A percentile compares a stretch with the other conserved stretches of the same genome.
phyloP scores from a whole-genome alignment of 192 early-diverging fungal genomes.

The Linnemannia schmuckeri region DNA sequence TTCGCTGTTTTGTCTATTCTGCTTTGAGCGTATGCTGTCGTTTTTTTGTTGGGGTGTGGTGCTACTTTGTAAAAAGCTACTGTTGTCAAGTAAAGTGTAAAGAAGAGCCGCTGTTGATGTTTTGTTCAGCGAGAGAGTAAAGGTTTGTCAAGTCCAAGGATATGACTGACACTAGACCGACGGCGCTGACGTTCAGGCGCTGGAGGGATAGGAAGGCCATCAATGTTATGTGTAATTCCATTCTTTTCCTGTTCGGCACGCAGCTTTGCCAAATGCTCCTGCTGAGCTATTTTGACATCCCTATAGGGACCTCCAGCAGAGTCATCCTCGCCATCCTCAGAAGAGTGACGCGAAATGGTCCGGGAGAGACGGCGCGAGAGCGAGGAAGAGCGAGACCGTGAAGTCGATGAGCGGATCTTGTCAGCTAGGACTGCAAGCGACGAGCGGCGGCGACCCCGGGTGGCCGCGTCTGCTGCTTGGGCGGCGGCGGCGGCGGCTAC shows the following conservation, averaged over 20 bases:
- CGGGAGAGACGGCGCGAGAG: slow-evolving; percentile 20
- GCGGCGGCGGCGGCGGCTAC: slow-evolving; percentile 15
- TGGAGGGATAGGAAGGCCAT: slow-evolving; percentile 16
- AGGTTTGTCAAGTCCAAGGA: slow-evolving; percentile 25
- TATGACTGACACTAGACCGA: slow-evolving; percentile 12
- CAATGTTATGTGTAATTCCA: slow-evolving; percentile 7
- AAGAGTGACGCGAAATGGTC: slow-evolving; percentile 9
- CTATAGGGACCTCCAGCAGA: slow-evolving; percentile 7
- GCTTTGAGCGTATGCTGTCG: too few species aligned
- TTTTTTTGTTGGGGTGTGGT: neutral
- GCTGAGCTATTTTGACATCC: slow-evolving; percentile 22
- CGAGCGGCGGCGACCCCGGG: slow-evolving; percentile 21
- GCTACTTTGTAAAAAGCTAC: too few species aligned
- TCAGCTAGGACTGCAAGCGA: slow-evolving; percentile 22
- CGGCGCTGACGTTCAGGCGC: slow-evolving; percentile 7
- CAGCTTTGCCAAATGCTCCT: slow-evolving; percentile 10
- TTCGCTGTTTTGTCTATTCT: neutral
- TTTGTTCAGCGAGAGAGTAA: slow-evolving; percentile 11
- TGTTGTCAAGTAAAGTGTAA: too few species aligned
- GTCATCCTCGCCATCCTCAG: neutral
- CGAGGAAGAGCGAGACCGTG: slow-evolving; percentile 19
- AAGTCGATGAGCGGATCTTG: slow-evolving; percentile 7
- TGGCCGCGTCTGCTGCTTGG: neutral
- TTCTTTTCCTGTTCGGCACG: slow-evolving; percentile 23
- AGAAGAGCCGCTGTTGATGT: too few species aligned